Evolutionary conservation across 768 basidiomycete species (phyloP).

Genomic region (Suillus variegatus): DNA sequence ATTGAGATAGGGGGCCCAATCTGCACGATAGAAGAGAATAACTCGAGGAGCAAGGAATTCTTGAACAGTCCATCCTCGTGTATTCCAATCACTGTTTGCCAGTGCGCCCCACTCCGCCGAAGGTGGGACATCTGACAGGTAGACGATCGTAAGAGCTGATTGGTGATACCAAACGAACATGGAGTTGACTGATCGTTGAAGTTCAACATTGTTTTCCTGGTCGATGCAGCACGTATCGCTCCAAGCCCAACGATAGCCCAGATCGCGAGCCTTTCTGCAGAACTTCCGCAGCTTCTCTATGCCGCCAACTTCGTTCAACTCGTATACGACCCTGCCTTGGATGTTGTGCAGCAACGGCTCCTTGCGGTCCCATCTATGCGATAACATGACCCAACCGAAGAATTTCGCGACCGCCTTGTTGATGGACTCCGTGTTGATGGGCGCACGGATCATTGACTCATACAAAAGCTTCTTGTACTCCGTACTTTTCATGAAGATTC

Average conservation of each 20-base stretch:
- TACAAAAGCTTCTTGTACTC: background rate
- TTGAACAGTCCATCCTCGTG: constrained; percentile 27
- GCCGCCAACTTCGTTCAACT: constrained; percentile 15
- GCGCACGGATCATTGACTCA: background rate
- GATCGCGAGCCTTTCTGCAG: constrained; percentile 19
- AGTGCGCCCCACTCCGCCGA: constrained; percentile 16
- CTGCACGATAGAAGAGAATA: constrained; percentile 23
- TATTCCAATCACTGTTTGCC: constrained; percentile 25
- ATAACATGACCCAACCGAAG: constrained; percentile 27
- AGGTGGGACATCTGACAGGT: constrained; percentile 21
- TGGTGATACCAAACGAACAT: constrained; percentile 33
- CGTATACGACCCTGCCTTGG: constrained; percentile 18
- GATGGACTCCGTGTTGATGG: background rate
- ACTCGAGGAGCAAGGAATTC: constrained; percentile 28
- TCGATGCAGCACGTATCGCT: constrained; percentile 32
- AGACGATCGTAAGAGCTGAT: constrained; percentile 26
- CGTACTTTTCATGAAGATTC: background rate
- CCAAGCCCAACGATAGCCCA: constrained; percentile 29
- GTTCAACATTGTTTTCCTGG: constrained; percentile 28
- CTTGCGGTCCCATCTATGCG: constrained; percentile 22
- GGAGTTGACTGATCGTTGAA: constrained; percentile 30
- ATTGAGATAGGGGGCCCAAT: constrained; percentile 19
- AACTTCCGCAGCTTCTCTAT: constrained; percentile 20
- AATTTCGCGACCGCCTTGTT: constrained; percentile 8
- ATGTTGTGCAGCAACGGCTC: constrained; percentile 21